Evolutionary conservation across 306 rosid genomes (phyloP), one percentile per base, ranked within the genome.

Genomic region (Cyamopsis tetragonoloba): DNA sequence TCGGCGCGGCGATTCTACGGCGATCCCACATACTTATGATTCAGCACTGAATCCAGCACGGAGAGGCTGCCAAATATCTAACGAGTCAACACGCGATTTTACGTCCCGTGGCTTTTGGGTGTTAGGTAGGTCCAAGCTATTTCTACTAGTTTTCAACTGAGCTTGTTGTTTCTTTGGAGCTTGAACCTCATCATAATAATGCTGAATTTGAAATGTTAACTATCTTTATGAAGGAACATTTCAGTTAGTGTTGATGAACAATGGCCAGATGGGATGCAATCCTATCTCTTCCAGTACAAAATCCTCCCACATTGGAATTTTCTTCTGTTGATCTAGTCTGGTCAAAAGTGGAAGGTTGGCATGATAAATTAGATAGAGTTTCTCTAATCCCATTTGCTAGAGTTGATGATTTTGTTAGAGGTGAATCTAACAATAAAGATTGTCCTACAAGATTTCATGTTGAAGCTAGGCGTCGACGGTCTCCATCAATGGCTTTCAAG

Each of bases 181-280:
- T n/a, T 62, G 54, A 6, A 42, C 58, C 4, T 15, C 42, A 48
- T 31, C 12, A 31, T 46, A 48, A 24, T 47, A 26, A 48, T 48
- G 32, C 26, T 39, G 17, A 5, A 6, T 56, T 79, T 35, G 15
- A 12, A 31, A 12, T 69, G 44, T 19, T 53, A 27, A 32, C 15
- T 47, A 35, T 63, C 26, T 34, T 49, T 6, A 1, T 46, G 2
- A 57, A 72, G 72, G 70, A 6, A 17, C 39, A 1, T 24, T 69
- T 37, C 58, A 9, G 19, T 20, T 51, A 48, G 35, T 30, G 32
- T 75, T 14, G 18, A 28, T 59, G 47, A 26, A 27, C 41, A 73
- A 93, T 93, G 97, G 96, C 97, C 13, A 86, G 96, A 79, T 93
- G 97, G 96, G 99, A 93, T 48, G 97, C 88, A 49, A 90, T 93